Evolutionary conservation across 345 rosid genomes (phyloP), one percentile per base, ranked within the genome.

Genomic region (Melaleuca quinquenervia): DNA sequence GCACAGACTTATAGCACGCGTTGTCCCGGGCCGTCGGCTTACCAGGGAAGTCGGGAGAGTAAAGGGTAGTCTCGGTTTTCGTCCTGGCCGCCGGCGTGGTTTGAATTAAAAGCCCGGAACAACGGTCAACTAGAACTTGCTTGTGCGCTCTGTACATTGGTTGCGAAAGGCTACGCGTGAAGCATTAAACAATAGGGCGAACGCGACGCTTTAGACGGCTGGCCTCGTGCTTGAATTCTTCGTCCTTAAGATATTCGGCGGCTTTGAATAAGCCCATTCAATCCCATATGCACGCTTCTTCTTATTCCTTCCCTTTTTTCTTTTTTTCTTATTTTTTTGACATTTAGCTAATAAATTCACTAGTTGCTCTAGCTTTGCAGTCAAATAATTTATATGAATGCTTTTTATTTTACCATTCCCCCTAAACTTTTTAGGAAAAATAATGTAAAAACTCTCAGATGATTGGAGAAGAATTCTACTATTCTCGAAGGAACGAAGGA

Each of bases 1-100:
- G 0, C 9, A 22, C 9, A 2, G n/a, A 22, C 48, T 36, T 18
- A 18, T 0, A 18, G 8, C 21, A 36, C 13, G 0, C 5, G 24
- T 18, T 36, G 1, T 9, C 11, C 13, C 13, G 26, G 48, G 48
- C 78, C 3, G 13, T 32, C 12, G 13, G 48, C 78, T 70, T 32
- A 8, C 0, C 2, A 8, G 24, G 78, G 6, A 21, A 16, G 12
- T 18, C 1, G 6, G 26, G 2, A 32, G 24, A 36, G 26, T 11
- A 5, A 36, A 18, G 48, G 24, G 14, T 8, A 70, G 78, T 36
- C 48, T 70, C 24, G 7, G 78, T 20, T 41, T 41, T 20, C 26
- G 32, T 1, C 78, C 78, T 70, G 3, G 78, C 48, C 78, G 78
- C 7, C 78, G 13, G 26, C 1, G 48, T 70, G 26, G 13, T 36